Base-by-base conservation (phyloP, 148 eudicot genomes). In the Persicaria maculosa region DNA sequence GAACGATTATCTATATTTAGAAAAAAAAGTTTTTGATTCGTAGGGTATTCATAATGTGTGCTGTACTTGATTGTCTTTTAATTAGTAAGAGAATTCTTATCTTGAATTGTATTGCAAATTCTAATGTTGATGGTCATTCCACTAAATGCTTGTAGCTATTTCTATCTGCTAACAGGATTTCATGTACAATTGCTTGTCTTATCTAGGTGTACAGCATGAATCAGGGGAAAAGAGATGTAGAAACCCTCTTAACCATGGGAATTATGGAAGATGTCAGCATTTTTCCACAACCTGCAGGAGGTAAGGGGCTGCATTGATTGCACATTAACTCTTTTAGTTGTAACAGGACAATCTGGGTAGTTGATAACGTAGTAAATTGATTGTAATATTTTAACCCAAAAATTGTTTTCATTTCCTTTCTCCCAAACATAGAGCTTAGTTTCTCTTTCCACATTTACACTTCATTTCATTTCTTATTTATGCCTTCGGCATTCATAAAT, bases 211-310 rank as follows among this genome's bases (percentile, higher is more conserved):
- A 96, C 80, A 96, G 97, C 81, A 85, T 96, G 88, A 88, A 92
- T 92, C 99, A 96, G 83, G 99, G 97, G 48, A 96, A 89, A 87
- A 87, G 97, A 81, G 99, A 96, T 79, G 97, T 89, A 8, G 99
- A 96, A 52, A 96, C 97, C 68, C 82, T 96, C 53, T 78, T 92
- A 79, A 87, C 97, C 6, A 96, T 92, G 99, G 99, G 99, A 79
- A 84, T 89, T 47, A 95, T 95, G 99, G 99, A 95, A 74, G 99
- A 95, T 86, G 97, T 90, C 72, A 95, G 94, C 79, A 92, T 95
- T 75, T 86, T 95, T 72, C 97, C 99, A 50, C 99, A 95, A 85
- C 99, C 99, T 76, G 97, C 99, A 65, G 97, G 97, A 83, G 99
- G 98, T 95, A 83, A 75, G 73, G 61, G 68, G 44, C 46, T 65